phyloP scores from a whole-genome alignment of 2,329 filamentous ascomycete genomes.

The Hymenoscyphus albidus region DNA sequence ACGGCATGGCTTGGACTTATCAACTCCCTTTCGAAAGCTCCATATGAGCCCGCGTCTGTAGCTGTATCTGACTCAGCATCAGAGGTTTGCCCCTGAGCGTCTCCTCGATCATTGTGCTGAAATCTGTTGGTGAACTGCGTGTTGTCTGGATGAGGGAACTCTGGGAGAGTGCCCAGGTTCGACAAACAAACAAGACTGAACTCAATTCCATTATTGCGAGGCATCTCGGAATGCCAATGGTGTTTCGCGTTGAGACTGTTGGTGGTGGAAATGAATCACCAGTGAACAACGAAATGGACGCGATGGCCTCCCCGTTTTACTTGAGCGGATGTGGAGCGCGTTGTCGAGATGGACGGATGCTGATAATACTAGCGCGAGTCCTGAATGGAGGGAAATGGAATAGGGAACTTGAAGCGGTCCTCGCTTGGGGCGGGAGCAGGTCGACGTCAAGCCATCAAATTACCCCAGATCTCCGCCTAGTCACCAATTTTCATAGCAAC shows the following conservation, averaged over 20 bases:
- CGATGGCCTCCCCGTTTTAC: neutral
- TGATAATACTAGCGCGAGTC: neutral
- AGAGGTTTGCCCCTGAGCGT: neutral
- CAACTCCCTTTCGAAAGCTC: neutral
- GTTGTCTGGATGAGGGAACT: conserved; percentile 53
- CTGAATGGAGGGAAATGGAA: neutral
- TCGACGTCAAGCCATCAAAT: neutral
- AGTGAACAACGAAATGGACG: neutral
- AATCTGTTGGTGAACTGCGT: conserved; percentile 40
- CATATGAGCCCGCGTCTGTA: neutral
- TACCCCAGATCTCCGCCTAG: too few relatives aligned
- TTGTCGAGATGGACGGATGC: neutral
- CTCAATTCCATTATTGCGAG: conserved; percentile 28
- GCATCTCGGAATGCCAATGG: conserved; percentile 25
- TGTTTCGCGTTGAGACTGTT: neutral
- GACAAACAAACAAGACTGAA: conserved; percentile 29
- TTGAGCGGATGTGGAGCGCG: neutral
- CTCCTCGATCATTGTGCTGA: neutral
- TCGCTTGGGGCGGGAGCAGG: neutral
- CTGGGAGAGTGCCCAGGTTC: conserved; percentile 41
- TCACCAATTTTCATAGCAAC: too few relatives aligned
- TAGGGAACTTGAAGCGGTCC: neutral
- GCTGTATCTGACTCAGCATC: neutral
- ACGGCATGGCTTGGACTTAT: neutral
- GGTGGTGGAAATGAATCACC: neutral